Evolutionary conservation across 129 eudicot genomes (phyloP).

Genomic region (Logfia minima): DNA sequence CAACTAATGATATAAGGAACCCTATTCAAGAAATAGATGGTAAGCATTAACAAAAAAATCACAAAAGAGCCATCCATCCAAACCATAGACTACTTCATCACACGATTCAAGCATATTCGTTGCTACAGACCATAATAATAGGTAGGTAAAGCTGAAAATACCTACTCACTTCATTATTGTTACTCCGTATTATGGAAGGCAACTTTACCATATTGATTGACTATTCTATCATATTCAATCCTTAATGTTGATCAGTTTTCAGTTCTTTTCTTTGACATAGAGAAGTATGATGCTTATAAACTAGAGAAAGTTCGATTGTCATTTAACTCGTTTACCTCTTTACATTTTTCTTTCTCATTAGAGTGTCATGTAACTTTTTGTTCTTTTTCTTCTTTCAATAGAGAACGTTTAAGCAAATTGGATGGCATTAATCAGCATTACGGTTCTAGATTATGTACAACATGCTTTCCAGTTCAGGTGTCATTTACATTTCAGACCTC

Average conservation of each 20-base stretch:
- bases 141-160: not conserved
- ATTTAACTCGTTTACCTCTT: not conserved
- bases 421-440: not conserved
- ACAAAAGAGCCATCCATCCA: not conserved
- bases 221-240: not conserved
- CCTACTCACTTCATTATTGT: not conserved
- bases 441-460: not conserved
- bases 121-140: not conserved
- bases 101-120: not conserved
- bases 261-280: not conserved
- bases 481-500: not conserved
- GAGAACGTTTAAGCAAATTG: not conserved
- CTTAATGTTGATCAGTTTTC: not conserved
- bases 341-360: not conserved
- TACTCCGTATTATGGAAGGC: not conserved
- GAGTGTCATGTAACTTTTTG: not conserved
- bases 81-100: not conserved
- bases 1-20: conserved; percentile 7
- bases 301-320: not conserved
- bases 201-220: not conserved
- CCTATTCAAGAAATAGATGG: not conserved
- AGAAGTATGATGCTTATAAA: not conserved
- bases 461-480: not conserved
- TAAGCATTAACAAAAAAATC: not conserved
- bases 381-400: not conserved